These are phyloP conservation scores for Echinosophora koreensis DNA, from an alignment of 306 rosid genomes.

Conservation along the genomic window DNA sequence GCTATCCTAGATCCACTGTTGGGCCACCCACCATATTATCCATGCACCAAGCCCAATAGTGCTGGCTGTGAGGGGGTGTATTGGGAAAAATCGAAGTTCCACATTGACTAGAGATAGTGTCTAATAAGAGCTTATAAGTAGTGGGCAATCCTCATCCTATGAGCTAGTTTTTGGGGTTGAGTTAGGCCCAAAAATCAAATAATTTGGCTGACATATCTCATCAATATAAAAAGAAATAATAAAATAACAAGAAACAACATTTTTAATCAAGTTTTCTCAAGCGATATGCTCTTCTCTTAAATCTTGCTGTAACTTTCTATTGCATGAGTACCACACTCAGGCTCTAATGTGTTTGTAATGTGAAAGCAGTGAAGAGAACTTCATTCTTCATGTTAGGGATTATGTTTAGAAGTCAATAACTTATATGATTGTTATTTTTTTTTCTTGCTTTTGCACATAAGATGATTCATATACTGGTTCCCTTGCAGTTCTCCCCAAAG, in stretches of 20 bases:
- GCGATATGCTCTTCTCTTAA: neutral
- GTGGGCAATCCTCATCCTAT: too few species aligned
- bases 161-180: too few species aligned
- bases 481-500: slow-evolving; percentile 81
- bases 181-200: too few species aligned
- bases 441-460: slow-evolving; percentile 32
- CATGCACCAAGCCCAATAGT: too few species aligned
- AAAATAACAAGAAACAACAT: neutral
- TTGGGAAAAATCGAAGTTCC: too few species aligned
- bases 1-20: too few species aligned
- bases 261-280: slow-evolving; percentile 20
- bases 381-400: slow-evolving; percentile 25
- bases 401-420: slow-evolving; percentile 28
- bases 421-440: slow-evolving; percentile 31
- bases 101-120: too few species aligned
- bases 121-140: too few species aligned
- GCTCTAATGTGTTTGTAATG: slow-evolving; percentile 8
- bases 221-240: neutral
- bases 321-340: slow-evolving; percentile 36
- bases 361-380: slow-evolving; percentile 27
- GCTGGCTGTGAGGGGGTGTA: too few species aligned
- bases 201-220: neutral
- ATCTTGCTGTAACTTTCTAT: slow-evolving; percentile 18
- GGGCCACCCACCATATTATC: too few species aligned
- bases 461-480: slow-evolving; percentile 34